Percentiles rank a stretch among this genome's conserved stretches.
Conservation (phyloP, 148 eudicot genomes). For the Beta vulgaris region DNA sequence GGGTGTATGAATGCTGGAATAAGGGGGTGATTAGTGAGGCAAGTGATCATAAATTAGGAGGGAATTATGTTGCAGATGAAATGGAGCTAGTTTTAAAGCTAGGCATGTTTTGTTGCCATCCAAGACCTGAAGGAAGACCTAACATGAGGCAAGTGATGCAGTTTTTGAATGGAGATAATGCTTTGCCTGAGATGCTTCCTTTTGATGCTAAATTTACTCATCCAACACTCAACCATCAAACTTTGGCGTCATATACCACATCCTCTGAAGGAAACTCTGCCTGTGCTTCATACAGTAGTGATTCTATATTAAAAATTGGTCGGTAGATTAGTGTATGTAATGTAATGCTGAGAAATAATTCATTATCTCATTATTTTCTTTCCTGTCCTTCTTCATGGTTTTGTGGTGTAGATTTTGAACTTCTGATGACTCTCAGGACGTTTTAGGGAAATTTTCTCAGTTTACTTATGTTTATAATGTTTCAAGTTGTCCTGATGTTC, state of each 20-base stretch:
- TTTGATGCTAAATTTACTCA: not conserved
- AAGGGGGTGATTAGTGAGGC: constrained; percentile 29
- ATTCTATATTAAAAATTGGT: constrained; percentile 19
- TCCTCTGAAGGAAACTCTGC: constrained; percentile 19
- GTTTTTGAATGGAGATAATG: constrained; percentile 30
- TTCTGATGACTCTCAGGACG: not conserved
- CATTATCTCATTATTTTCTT: not conserved
- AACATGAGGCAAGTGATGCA: constrained; percentile 42
- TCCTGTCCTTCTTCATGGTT: constrained; percentile 4
- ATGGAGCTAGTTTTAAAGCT: constrained; percentile 34
- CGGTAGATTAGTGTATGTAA: constrained; percentile 9
- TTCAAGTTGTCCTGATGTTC: no score
- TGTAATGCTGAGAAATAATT: not conserved
- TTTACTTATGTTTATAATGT: no score
- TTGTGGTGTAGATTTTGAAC: not conserved
- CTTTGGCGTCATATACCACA: constrained; percentile 13
- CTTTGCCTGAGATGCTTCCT: constrained; percentile 16
- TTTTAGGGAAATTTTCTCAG: not conserved
- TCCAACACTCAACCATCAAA: not conserved
- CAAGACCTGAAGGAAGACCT: constrained; percentile 34
- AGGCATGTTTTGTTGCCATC: constrained; percentile 39
- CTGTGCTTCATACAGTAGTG: constrained; percentile 15
- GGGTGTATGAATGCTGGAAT: constrained; percentile 37
- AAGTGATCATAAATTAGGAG: constrained; percentile 33
- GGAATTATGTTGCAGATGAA: constrained; percentile 30